Base-by-base conservation (phyloP, 106 monocot species). In the Alisma plantagoaquatica region DNA sequence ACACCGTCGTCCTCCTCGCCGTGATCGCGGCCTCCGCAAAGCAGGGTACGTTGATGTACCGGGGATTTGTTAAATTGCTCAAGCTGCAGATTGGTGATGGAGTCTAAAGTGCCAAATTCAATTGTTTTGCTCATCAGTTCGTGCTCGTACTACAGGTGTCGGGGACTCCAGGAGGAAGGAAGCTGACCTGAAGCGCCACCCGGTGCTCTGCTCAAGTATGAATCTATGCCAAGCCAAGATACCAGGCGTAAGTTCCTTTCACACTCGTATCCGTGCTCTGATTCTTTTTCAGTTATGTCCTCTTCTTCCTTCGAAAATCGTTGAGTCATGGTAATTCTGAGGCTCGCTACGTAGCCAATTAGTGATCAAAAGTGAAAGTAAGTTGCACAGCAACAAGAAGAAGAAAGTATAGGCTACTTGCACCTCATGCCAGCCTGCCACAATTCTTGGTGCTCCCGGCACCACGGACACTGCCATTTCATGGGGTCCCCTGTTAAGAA, bases 1-100 rank as follows among this genome's bases (percentile, higher is more conserved):
- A 84, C 54, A 67, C 51, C 3, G 5, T 85, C 2, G 31, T 76
- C 45, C 80, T 85, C 23, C 65, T 85, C 20, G n/a, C n/a, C n/a
- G n/a, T n/a, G n/a, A n/a, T n/a, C 61, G 69, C 29, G 70, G 76
- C 22, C 54, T 57, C 2, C 72, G 59, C 50, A 67, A 71, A 29
- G 23, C 63, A 3, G 57, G 60, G 31, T 21, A 31, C 27, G 68
- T 64, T 78, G 62, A 24, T 10, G 48, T 23, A 49, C 10, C 2
- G 46, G 16, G 46, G 9, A 38, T 14, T 38, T 38, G 9, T 38
- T 38, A 38, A 38, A 14, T 14, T 7, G 35, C 35, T 38, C 5
- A 7, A 6, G 35, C 14, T 14, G 35, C 5, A 14, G 35, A 7
- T 38, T 38, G 35, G 5, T 14, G 35, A 6, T 14, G 35, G 5